Evolutionary conservation across 306 rosid species (phyloP), one percentile per base, ranked within the genome.

Genomic region (Cucurbita argyrosperma): DNA sequence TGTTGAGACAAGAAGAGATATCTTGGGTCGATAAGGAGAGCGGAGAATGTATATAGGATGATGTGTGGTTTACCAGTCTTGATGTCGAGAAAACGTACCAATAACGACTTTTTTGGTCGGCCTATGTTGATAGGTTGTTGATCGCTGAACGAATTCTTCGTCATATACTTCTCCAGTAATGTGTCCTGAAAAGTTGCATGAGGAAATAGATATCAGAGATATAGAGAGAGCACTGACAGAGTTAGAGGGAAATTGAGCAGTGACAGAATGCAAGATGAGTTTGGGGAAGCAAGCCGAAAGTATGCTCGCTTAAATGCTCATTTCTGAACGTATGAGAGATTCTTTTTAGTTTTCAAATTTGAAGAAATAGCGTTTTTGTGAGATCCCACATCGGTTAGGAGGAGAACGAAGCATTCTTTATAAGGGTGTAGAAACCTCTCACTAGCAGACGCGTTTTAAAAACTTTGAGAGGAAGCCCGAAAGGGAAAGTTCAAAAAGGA

Each of bases 101-200:
- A 6, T 26, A 87, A 15, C n/a, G 96, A 88, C 82, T 47, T 80
- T 64, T 79, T 86, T 16, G 96, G 90, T 52, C 93, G 87, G 19
- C 81, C 87, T 4, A 70, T 71, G 74, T 86, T 75, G 35, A 80
- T 85, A 66, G 73, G 78, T 72, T 83, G 79, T 51, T 74, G 77
- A 15, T 88, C 97, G 65, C 93, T 85, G 84, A 93, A 90, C 50
- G 80, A 19, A 40, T 80, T 89, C 16, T 57, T 87, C 10, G 82
- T 67, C 3, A 56, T 55, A 77, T 84, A 87, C 78, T 79, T 87
- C 88, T 90, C 98, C 82, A 93, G 74, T 21, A 87, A 66, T 46
- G 87, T 96, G 75, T 92, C 98, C 98, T 92, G 82, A n/a, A 60
- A 64, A 76, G 16, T 55, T 15, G 60, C 18, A 54, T 53, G 10